Evolutionary conservation across 2,329 filamentous ascomycete species (phyloP), one percentile per base, ranked within the genome.

Genomic region (Colletotrichum agaves): DNA sequence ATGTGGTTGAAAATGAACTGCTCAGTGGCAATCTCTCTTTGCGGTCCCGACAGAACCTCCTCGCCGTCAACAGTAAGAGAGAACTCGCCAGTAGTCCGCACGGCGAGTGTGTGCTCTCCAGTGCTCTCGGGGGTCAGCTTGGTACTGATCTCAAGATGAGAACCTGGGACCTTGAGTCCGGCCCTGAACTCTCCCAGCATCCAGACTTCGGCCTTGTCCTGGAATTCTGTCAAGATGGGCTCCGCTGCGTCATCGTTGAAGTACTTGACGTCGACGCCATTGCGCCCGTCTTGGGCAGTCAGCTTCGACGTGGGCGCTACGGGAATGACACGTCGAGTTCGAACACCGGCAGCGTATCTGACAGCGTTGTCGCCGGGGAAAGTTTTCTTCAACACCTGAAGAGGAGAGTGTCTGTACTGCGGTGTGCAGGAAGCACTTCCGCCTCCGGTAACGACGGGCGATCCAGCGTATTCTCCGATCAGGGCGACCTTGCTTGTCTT

Each of bases 1-100:
- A 69, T 61, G 56, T 71, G 70, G 44, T 71, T 70, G 61, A 72
- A 72, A 43, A 72, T 70, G 15, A 69, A 69, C 44, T 72, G 71
- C 56, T 72, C 68, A 2, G 62, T 69, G 7, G 71, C 49, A 15
- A 71, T 63, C 2, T 69, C 27, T 4, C 50, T 69, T 44, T 69
- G 56, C 5, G 63, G 46, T 3, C 71, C 70, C 1, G 68, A 35
- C 1, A 71, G 44, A 2, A 71, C 61, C n/a, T 65, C 58, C 31
- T 55, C 52, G 13, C 69, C 66, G 53, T 72, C 56, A 12, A 72
- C 50, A 1, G 23, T n/a, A 1, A 72, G 69, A 0, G 61, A 59
- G 33, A 61, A 71, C 0, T 65, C 61, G 6, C 70, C 70, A 3
- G 71, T 70, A 1, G 62, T 47, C 13, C 70, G 66, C 5, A 71